Percentiles rank a stretch among this genome's conserved stretches.
These are phyloP conservation scores for Venturia aucupariae DNA, from an alignment of 2,329 filamentous ascomycete genomes.

Conservation along the genomic window DNA sequence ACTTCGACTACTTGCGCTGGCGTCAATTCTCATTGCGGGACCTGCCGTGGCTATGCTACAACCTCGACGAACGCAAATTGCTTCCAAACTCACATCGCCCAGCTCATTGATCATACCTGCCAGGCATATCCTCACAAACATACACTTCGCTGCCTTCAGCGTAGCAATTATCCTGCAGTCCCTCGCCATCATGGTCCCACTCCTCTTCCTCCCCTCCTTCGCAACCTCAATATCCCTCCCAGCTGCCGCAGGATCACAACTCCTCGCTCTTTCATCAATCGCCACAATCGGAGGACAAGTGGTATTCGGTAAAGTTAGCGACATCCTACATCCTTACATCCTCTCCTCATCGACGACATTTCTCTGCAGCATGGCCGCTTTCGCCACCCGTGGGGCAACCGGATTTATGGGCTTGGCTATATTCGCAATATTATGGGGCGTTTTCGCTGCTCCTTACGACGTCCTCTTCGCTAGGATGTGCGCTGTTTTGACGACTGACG, in stretches of 20 bases:
- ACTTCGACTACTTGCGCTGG: conserved; percentile 6
- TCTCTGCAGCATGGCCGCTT: background rate
- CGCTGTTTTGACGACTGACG: background rate
- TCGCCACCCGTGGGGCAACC: conserved; percentile 15
- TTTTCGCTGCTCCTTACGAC: conserved; percentile 10
- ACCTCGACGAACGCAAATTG: background rate
- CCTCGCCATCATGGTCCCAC: conserved; percentile 8
- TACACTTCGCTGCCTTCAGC: conserved; percentile 2
- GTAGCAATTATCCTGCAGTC: conserved; percentile 7
- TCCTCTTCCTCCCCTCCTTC: conserved; percentile 8
- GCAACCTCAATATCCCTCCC: background rate
- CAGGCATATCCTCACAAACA: background rate
- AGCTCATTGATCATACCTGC: background rate
- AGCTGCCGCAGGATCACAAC: conserved; percentile 27
- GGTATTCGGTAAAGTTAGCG: background rate
- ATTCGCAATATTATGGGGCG: conserved; percentile 7
- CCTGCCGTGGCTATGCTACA: background rate
- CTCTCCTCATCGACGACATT: conserved; percentile 2
- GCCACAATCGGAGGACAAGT: conserved; percentile 31
- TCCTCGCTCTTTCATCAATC: conserved; percentile 38
- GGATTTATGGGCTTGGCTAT: background rate
- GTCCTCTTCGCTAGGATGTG: conserved; percentile 7
- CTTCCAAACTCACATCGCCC: conserved; percentile 25
- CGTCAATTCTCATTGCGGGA: conserved; percentile 6
- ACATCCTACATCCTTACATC: background rate